Conservation (phyloP, 805 yeast genomes). For the Hanseniaspora hatyaiensis region DNA sequence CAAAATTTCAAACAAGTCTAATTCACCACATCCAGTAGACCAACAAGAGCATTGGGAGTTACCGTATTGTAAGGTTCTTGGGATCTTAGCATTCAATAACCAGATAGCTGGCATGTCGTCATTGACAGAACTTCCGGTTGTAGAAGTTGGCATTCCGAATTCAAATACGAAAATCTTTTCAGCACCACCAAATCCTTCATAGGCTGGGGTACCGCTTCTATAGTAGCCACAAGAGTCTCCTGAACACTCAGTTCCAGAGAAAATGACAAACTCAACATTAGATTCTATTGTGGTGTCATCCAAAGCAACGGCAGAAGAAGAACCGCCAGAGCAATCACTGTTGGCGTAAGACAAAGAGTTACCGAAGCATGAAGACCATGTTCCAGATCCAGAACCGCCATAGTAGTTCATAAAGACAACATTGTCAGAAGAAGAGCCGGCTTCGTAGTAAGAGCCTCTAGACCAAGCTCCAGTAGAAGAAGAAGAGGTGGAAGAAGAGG, state of each 20-base stretch:
- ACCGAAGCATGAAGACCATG: slow-evolving; percentile 78
- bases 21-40: slow-evolving; percentile 94
- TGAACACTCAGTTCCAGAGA: slow-evolving; percentile 48
- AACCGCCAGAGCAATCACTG: slow-evolving; percentile 63
- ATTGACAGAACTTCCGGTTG: slow-evolving; percentile 38
- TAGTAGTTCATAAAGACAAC: slow-evolving; percentile 71
- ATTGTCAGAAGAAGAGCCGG: slow-evolving; percentile 56
- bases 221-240: slow-evolving; percentile 67
- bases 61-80: slow-evolving; percentile 95
- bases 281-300: slow-evolving; percentile 58
- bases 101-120: slow-evolving; percentile 97
- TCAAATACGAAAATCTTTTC: slow-evolving; percentile 83
- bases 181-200: slow-evolving; percentile 83
- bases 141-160: slow-evolving; percentile 74
- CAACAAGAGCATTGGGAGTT: slow-evolving; percentile 81
- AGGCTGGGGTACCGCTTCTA: slow-evolving; percentile 79
- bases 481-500: slow-evolving; percentile 27
- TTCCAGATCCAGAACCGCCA: slow-evolving; percentile 88
- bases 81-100: slow-evolving; percentile 89
- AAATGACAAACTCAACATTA: slow-evolving; percentile 68
- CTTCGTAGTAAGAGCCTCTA: slow-evolving; percentile 62
- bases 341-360: slow-evolving; percentile 80
- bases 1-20: slow-evolving; percentile 86
- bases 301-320: slow-evolving; percentile 57
- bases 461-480: slow-evolving; percentile 46